These are phyloP conservation scores for Globisporangium cylindrosporum DNA, from an alignment of 352 stramenopile species.

Conservation along the genomic window DNA sequence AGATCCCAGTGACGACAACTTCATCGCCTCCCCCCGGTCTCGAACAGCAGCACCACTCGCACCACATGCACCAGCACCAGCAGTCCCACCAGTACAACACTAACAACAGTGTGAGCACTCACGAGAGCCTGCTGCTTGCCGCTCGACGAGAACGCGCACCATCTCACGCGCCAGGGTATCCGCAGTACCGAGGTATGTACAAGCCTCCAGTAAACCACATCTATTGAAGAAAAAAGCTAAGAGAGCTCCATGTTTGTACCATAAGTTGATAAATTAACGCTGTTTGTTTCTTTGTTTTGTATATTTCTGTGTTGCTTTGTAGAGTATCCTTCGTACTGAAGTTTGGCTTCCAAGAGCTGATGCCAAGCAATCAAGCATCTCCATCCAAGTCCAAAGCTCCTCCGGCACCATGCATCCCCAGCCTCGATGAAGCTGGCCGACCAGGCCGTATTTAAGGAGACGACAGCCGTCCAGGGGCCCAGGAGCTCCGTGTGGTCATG, in stretches of 20 bases:
- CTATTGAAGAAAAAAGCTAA: background rate
- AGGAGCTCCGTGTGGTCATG: background rate
- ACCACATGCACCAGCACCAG: background rate
- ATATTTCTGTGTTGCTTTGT: background rate
- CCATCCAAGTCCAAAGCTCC: background rate
- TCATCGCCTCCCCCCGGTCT: background rate
- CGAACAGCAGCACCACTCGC: background rate
- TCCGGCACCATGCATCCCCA: too few species aligned
- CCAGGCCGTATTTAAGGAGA: background rate
- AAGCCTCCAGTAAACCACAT: background rate
- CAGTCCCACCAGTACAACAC: background rate
- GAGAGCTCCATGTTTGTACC: background rate
- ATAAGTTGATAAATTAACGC: background rate
- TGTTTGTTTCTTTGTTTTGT: background rate
- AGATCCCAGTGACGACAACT: slow-evolving; percentile 5
- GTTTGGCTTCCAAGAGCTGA: background rate
- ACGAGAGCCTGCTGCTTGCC: background rate
- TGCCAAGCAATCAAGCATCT: background rate
- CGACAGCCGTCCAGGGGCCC: background rate
- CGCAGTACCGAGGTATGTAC: slow-evolving; percentile 4
- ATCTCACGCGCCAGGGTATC: background rate
- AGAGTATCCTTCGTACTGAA: slow-evolving; percentile 8
- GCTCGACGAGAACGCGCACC: background rate
- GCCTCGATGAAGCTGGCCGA: background rate
- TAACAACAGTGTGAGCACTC: background rate